A percentile compares a stretch with the other conserved stretches of the same genome.
These are phyloP conservation scores for Cryptococcus sp. DNA, from an alignment of 1,284 basidiomycete genomes.

Conservation along the genomic window DNA sequence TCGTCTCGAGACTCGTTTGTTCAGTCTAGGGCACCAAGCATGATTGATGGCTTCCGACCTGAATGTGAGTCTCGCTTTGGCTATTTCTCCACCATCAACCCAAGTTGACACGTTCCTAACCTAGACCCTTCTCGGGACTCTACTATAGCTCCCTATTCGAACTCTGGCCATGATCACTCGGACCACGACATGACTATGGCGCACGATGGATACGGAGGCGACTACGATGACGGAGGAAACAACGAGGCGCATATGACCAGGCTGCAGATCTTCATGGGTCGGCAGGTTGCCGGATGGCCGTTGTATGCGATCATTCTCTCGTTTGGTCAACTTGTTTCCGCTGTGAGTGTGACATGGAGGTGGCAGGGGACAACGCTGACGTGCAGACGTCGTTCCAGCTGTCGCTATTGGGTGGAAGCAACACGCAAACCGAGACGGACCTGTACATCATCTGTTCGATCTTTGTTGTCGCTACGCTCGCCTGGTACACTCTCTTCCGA, in stretches of 20 bases:
- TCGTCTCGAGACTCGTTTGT: slow-evolving; percentile 68
- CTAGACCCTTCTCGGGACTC: slow-evolving; percentile 17
- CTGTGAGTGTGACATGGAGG: slow-evolving; percentile 20
- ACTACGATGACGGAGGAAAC: slow-evolving; percentile 50
- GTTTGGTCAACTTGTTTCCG: slow-evolving; percentile 61
- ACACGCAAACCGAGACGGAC: slow-evolving; percentile 70
- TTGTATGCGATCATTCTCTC: slow-evolving; percentile 83
- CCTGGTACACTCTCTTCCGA: slow-evolving; percentile 88
- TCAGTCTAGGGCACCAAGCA: slow-evolving; percentile 50
- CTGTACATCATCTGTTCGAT: slow-evolving; percentile 82
- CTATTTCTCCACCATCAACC: slow-evolving; percentile 4
- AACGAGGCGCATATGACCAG: slow-evolving; percentile 62
- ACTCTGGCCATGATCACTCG: slow-evolving; percentile 35
- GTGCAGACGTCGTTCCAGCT: slow-evolving; percentile 81
- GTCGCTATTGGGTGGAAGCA: slow-evolving; percentile 75
- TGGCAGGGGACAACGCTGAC: slow-evolving; percentile 1
- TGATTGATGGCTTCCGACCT: slow-evolving; percentile 65
- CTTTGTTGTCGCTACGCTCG: slow-evolving; percentile 73
- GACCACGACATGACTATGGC: slow-evolving; percentile 35
- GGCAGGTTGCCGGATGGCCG: slow-evolving; percentile 75
- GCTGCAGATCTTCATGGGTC: slow-evolving; percentile 71
- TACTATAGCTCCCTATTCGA: slow-evolving; percentile 53
- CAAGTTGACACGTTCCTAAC: not conserved
- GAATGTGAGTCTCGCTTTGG: slow-evolving; percentile 57
- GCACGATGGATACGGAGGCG: slow-evolving; percentile 54